Evolutionary conservation across 139 green algal genomes (phyloP), one percentile per base, ranked within the genome.

Genomic region (Chlamydomonas sp.): DNA sequence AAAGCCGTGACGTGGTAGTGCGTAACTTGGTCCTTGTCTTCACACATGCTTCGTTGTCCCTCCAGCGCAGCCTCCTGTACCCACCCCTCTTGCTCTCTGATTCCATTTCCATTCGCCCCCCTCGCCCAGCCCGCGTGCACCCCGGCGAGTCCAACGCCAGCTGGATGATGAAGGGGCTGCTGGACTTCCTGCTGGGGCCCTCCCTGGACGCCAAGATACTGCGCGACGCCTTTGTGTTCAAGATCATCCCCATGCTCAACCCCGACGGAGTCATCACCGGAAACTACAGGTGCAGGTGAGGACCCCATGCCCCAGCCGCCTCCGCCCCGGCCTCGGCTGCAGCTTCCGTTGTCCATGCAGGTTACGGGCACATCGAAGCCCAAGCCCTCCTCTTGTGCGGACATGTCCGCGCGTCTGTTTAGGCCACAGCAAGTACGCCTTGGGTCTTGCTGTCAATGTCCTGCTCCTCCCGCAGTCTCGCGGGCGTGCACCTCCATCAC

Each of bases 221-320:
- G 82, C 87, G 94, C 5, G 87, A 92, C 57, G 80, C 84, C 1
- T 97, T 95, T 84, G 90, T 97, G 63, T 97, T 97, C 89, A 95
- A 96, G 88, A 81, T 97, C 57, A 89, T 97, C 7, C 95, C 95
- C 58, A 97, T 97, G 95, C 91, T 97, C 64, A 97, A 97, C 91
- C 95, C 95, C 9, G 94, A 97, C 77, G 90, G 90, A 78, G 93
- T 96, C 15, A 89, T 94, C 59, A 86, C 80, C 10, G 89, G 89
- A 7, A 91, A 91, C 83, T 91, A 91, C 88, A 68, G 88, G 4
- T 91, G 88, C 83, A 89, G 85, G 85, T 89, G 60, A 2, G 81
- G 31, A 5, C 69, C 69, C 69, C 69, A 8, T 31, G 14, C 69
- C 16, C 69, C 69, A 8, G 5, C 77, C 59, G 57, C 77, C 59